Evolutionary conservation across 2,329 filamentous ascomycete species (phyloP).

Genomic region (Periconia macrospinosa): DNA sequence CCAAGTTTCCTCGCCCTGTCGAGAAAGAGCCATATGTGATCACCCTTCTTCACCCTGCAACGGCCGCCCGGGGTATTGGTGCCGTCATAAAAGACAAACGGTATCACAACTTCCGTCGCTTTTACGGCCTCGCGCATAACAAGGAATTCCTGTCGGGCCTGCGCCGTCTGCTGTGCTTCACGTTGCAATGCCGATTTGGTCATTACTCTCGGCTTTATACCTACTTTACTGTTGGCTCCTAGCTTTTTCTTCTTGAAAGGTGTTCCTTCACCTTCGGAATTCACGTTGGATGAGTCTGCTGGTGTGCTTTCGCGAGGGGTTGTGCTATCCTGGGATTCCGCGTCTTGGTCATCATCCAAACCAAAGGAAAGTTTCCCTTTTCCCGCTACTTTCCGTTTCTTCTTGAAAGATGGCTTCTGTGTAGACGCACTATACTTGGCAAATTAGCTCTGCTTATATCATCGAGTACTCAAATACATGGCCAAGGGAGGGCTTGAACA

Average conservation of each 20-base stretch:
- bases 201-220: slow-evolving; percentile 65
- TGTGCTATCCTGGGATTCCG: slow-evolving; percentile 47
- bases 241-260: slow-evolving; percentile 56
- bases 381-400: slow-evolving; percentile 52
- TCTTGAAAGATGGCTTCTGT: slow-evolving; percentile 55
- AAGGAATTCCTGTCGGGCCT: slow-evolving; percentile 77
- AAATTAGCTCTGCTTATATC: slow-evolving; percentile 51
- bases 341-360: slow-evolving; percentile 67
- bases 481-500: slow-evolving; percentile 29
- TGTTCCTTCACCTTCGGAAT: slow-evolving; percentile 31
- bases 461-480: too few species aligned
- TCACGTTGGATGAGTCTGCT: slow-evolving; percentile 37
- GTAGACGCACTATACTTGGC: slow-evolving; percentile 60
- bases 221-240: slow-evolving; percentile 63
- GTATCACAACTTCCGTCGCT: slow-evolving; percentile 83
- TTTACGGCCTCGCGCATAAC: slow-evolving; percentile 83
- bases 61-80: slow-evolving; percentile 83
- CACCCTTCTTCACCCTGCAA: slow-evolving; percentile 89
- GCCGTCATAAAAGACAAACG: slow-evolving; percentile 97
- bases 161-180: slow-evolving; percentile 76
- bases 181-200: slow-evolving; percentile 76
- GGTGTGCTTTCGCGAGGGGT: slow-evolving; percentile 45
- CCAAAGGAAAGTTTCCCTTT: slow-evolving; percentile 71
- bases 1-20: slow-evolving; percentile 90
- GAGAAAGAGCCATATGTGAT: slow-evolving; percentile 88